phyloP scores from a whole-genome alignment of 208 protist genomes.

The Leishmania martiniquensis region DNA sequence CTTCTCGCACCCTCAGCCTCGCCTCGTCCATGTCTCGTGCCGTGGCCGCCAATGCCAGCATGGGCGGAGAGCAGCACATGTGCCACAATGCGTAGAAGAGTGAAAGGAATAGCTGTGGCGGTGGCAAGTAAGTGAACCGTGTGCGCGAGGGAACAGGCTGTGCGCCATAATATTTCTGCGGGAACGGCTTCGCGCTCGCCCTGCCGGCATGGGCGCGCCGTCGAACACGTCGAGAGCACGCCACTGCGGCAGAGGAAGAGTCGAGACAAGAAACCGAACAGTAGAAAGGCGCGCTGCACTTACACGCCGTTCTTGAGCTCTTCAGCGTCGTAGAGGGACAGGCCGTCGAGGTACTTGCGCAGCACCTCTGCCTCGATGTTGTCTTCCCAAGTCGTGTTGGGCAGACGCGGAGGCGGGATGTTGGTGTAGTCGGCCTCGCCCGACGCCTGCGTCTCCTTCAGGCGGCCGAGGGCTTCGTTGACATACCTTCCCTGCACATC shows the following conservation, averaged over 20 bases:
- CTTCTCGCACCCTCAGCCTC: no score
- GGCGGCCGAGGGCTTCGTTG: conserved; percentile 69
- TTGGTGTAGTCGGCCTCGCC: conserved; percentile 87
- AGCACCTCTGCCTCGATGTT: conserved; percentile 91
- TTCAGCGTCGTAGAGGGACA: conserved; percentile 84
- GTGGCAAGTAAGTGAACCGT: not conserved
- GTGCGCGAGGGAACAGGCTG: not conserved
- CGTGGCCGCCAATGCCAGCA: not conserved
- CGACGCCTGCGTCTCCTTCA: conserved; percentile 34
- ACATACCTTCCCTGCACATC: conserved; percentile 85
- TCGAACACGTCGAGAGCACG: not conserved
- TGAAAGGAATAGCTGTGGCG: not conserved
- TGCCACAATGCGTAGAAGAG: not conserved
- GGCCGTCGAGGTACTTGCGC: conserved; percentile 83
- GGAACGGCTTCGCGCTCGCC: not conserved
- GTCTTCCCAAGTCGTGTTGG: conserved; percentile 79
- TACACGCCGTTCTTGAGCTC: conserved; percentile 89
- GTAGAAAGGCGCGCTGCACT: not conserved
- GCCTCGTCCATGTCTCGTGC: not conserved
- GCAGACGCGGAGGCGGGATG: conserved; percentile 60
- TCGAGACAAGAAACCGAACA: no score
- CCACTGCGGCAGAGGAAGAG: not conserved
- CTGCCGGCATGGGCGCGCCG: not conserved
- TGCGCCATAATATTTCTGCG: not conserved
- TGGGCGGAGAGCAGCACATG: not conserved